A percentile compares a stretch with the other conserved stretches of the same genome.
phyloP scores from a whole-genome alignment of 2,329 filamentous ascomycete species.

The Penicillium sp. region DNA sequence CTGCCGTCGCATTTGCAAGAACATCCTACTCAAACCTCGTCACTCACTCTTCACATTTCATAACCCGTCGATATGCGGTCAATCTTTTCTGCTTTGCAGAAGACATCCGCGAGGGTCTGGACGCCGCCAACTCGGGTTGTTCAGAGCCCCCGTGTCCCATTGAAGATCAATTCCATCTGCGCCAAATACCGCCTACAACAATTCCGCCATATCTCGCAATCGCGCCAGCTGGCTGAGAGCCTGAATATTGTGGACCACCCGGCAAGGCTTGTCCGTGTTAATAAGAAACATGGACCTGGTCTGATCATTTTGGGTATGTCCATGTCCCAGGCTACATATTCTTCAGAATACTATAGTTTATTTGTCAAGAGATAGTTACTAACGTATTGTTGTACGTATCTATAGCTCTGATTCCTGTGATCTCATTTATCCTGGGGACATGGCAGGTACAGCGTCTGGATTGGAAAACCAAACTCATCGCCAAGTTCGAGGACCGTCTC shows the following conservation, averaged over 20 bases:
- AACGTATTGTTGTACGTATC: neutral
- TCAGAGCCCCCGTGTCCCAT: conserved; percentile 18
- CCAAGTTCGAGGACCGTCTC: conserved; percentile 87
- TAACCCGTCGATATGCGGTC: conserved; percentile 25
- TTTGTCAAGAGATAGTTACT: neutral
- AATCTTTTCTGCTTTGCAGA: conserved; percentile 28
- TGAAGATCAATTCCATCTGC: conserved; percentile 34
- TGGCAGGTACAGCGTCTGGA: conserved; percentile 93
- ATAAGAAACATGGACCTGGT: conserved; percentile 73
- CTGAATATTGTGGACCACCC: conserved; percentile 86
- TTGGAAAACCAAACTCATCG: conserved; percentile 92
- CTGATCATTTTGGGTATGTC: conserved; percentile 69
- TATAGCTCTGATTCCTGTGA: conserved; percentile 77
- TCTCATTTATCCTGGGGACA: conserved; percentile 82
- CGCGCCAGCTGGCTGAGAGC: conserved; percentile 62
- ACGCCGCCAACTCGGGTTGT: conserved; percentile 19
- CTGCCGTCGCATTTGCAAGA: conserved; percentile 6
- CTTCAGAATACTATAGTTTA: neutral
- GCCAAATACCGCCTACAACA: conserved; percentile 38
- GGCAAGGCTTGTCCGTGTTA: conserved; percentile 71
- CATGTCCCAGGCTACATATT: neutral
- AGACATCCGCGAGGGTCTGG: conserved; percentile 24
- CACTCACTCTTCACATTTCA: neutral
- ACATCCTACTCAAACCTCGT: neutral
- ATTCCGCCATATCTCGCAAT: conserved; percentile 40